A percentile compares a stretch with the other conserved stretches of the same genome.
These are phyloP conservation scores for Corymbia calophylla DNA, from an alignment of 441 rosid species.

Conservation along the genomic window DNA sequence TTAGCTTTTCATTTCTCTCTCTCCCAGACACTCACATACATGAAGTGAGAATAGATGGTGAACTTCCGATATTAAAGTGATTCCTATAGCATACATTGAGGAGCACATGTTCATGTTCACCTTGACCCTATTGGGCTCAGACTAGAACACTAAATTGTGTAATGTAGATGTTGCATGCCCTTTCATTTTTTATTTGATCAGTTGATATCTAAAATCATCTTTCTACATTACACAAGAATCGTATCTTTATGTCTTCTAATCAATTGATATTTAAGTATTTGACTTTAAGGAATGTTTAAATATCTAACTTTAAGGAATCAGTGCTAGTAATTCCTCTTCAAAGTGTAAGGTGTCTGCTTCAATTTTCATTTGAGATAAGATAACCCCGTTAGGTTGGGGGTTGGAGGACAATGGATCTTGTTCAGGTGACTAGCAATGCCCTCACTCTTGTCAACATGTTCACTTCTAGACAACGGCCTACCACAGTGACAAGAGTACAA, in stretches of 20 bases:
- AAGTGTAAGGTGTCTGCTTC: neutral
- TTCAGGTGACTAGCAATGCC: neutral
- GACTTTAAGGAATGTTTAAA: neutral
- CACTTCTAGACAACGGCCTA: neutral
- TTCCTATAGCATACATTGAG: neutral
- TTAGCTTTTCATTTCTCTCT: neutral
- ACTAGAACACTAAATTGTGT: neutral
- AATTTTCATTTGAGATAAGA: neutral
- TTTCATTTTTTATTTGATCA: neutral
- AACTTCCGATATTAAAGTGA: neutral
- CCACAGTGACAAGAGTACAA: neutral
- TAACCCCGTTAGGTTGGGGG: neutral
- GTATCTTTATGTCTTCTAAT: neutral
- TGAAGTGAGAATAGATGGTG: neutral
- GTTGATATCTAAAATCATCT: neutral
- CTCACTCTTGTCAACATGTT: neutral
- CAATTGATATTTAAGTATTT: neutral
- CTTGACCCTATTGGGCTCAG: fast-evolving
- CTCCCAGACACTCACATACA: neutral
- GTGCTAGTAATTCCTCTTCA: neutral
- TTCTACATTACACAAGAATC: neutral
- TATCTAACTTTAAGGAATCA: neutral
- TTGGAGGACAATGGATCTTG: neutral
- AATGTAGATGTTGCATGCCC: neutral
- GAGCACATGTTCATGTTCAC: neutral